These are phyloP conservation scores for Xanthoconium separans DNA, from an alignment of 1,284 basidiomycete species.

Conservation along the genomic window DNA sequence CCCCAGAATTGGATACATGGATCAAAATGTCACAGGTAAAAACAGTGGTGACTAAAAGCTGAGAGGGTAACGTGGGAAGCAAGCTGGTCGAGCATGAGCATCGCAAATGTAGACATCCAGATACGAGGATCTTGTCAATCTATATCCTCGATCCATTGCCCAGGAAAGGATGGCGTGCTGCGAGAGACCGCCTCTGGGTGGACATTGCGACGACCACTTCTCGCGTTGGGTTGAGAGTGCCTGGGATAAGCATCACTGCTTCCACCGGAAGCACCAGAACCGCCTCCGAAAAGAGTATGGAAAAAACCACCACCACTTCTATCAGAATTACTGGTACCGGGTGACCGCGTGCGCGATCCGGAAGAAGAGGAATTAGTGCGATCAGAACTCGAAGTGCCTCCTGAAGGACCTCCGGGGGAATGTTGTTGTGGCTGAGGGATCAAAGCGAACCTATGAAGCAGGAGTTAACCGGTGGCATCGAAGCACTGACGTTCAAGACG, in stretches of 20 bases:
- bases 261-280: slow-evolving; percentile 17
- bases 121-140: slow-evolving; percentile 21
- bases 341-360: slow-evolving; percentile 14
- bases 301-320: slow-evolving; percentile 24
- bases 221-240: slow-evolving; percentile 9
- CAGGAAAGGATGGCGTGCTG: slow-evolving; percentile 26
- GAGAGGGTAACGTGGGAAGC: slow-evolving; percentile 13
- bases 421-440: slow-evolving; percentile 29
- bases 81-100: neutral
- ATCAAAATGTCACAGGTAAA: slow-evolving; percentile 15
- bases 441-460: slow-evolving; percentile 22
- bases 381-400: slow-evolving; percentile 15
- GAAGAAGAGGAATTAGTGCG: slow-evolving; percentile 21
- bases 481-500: slow-evolving; percentile 36
- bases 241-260: slow-evolving; percentile 7
- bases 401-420: slow-evolving; percentile 22
- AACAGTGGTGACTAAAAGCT: slow-evolving; percentile 10
- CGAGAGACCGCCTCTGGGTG: slow-evolving; percentile 7
- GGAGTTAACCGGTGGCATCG: slow-evolving; percentile 40
- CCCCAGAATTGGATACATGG: slow-evolving; percentile 13
- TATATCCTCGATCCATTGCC: slow-evolving; percentile 32
- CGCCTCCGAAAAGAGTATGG: slow-evolving; percentile 29
- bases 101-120: slow-evolving; percentile 1
- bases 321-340: slow-evolving; percentile 21
- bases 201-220: slow-evolving; percentile 10